Evolutionary conservation across 2,329 filamentous ascomycete genomes (phyloP).

Genomic region (Pseudogymnoascus verrucosus): DNA sequence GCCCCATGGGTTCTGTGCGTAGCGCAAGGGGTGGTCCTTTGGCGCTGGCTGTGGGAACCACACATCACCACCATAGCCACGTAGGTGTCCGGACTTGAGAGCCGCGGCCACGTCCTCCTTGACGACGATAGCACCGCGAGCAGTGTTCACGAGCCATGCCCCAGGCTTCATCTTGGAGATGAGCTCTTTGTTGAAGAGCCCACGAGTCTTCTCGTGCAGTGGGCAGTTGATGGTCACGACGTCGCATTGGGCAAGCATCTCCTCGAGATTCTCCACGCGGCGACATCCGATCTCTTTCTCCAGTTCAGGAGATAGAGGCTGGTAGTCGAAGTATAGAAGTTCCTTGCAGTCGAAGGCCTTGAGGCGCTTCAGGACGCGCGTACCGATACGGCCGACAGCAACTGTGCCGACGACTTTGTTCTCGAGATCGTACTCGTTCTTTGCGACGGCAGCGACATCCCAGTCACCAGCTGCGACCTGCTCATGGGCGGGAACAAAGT

Average conservation of each 20-base stretch:
- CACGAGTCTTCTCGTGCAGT: conserved; percentile 93
- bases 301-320: conserved; percentile 74
- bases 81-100: conserved; percentile 82
- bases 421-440: conserved; percentile 98
- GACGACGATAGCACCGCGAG: conserved; percentile 96
- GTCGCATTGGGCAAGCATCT: conserved; percentile 89
- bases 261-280: conserved; percentile 81
- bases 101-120: conserved; percentile 96
- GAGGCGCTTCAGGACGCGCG: conserved; percentile 91
- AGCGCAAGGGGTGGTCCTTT: conserved; percentile 84
- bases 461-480: conserved; percentile 82
- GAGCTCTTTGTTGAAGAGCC: conserved; percentile 97
- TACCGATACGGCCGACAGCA: conserved; percentile 92
- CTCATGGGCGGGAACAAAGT: conserved; percentile 97
- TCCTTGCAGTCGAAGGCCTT: conserved; percentile 99
- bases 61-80: conserved; percentile 80
- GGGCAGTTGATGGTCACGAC: conserved; percentile 99
- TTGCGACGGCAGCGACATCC: conserved; percentile 91
- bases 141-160: conserved; percentile 97
- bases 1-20: conserved; percentile 88
- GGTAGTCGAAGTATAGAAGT: conserved; percentile 99
- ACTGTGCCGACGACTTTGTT: conserved; percentile 97
- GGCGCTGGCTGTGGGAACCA: conserved; percentile 98
- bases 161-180: conserved; percentile 97
- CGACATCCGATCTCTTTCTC: conserved; percentile 95